Conservation (phyloP, 1,284 basidiomycete species). For the Austroboletus novae-zelandiae region DNA sequence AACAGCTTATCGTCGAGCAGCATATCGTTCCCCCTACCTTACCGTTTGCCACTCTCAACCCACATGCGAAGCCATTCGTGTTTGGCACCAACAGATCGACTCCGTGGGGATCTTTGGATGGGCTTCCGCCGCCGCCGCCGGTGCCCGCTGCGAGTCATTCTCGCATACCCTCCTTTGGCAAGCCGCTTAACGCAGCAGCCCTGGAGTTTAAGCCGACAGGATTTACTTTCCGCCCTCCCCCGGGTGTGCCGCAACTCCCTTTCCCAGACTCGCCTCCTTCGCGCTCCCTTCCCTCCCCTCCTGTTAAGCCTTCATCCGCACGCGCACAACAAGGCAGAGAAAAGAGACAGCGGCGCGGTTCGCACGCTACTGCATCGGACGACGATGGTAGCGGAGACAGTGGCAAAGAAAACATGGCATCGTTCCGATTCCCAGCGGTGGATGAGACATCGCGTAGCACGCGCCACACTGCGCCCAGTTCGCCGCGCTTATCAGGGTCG, state of each 20-base stretch:
- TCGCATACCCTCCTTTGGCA: slow-evolving; percentile 60
- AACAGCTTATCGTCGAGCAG: slow-evolving; percentile 22
- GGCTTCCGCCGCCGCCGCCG: slow-evolving; percentile 34
- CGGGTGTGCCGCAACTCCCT: slow-evolving; percentile 58
- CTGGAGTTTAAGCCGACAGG: slow-evolving; percentile 71
- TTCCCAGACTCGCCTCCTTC: slow-evolving; percentile 33
- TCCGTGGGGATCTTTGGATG: slow-evolving; percentile 33
- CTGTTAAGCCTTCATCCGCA: slow-evolving; percentile 24
- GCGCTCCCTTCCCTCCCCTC: slow-evolving; percentile 35
- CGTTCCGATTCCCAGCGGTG: slow-evolving; percentile 70
- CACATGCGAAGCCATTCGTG: slow-evolving; percentile 76
- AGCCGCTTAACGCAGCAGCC: slow-evolving; percentile 70
- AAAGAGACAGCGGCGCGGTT: slow-evolving; percentile 64
- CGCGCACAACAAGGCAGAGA: slow-evolving; percentile 64
- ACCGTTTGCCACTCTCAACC: slow-evolving; percentile 55
- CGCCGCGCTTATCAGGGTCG: slow-evolving; percentile 30
- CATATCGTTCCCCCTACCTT: slow-evolving; percentile 1
- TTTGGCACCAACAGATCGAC: slow-evolving; percentile 49
- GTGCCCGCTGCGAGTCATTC: slow-evolving; percentile 45
- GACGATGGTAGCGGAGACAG: slow-evolving; percentile 49
- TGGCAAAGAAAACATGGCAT: slow-evolving; percentile 52
- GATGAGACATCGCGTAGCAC: slow-evolving; percentile 49
- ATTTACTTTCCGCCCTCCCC: slow-evolving; percentile 72
- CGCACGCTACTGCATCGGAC: slow-evolving; percentile 28
- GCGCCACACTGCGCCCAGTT: slow-evolving; percentile 45